Conservation (phyloP, 2,329 filamentous ascomycete species). For the Ophiostoma pallidulum region DNA sequence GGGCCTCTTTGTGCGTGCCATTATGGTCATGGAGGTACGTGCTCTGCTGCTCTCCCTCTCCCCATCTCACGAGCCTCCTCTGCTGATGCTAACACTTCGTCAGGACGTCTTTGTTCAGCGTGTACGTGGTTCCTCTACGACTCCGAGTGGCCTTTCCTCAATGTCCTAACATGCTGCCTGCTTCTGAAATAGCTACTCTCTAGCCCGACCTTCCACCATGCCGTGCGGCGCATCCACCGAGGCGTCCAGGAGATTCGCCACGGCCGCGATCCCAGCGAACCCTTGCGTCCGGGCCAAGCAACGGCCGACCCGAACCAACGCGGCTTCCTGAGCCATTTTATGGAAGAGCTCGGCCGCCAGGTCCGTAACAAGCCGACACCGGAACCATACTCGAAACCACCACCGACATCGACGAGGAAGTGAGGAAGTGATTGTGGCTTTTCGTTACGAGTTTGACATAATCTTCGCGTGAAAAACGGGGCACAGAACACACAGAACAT, state of each 20-base stretch:
- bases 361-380: slow-evolving; percentile 27
- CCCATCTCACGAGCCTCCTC: neutral
- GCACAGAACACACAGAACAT: no score
- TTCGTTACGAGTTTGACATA: no score
- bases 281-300: slow-evolving; percentile 42
- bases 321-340: slow-evolving; percentile 38
- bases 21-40: slow-evolving; percentile 14
- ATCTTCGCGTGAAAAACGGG: no score
- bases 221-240: slow-evolving; percentile 43
- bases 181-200: slow-evolving; percentile 36
- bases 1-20: slow-evolving; percentile 10
- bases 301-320: slow-evolving; percentile 30
- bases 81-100: neutral
- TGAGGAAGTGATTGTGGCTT: no score
- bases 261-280: slow-evolving; percentile 41
- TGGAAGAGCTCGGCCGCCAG: slow-evolving; percentile 43
- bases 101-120: slow-evolving; percentile 15
- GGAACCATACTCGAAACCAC: no score
- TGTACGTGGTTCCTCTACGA: slow-evolving; percentile 4
- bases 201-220: slow-evolving; percentile 42
- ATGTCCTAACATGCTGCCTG: neutral
- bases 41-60: neutral
- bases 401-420: no score
- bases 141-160: no score
- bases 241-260: slow-evolving; percentile 38